These are phyloP conservation scores for Geoglossum cookeanum DNA, from an alignment of 2,329 filamentous ascomycete species.

Conservation along the genomic window DNA sequence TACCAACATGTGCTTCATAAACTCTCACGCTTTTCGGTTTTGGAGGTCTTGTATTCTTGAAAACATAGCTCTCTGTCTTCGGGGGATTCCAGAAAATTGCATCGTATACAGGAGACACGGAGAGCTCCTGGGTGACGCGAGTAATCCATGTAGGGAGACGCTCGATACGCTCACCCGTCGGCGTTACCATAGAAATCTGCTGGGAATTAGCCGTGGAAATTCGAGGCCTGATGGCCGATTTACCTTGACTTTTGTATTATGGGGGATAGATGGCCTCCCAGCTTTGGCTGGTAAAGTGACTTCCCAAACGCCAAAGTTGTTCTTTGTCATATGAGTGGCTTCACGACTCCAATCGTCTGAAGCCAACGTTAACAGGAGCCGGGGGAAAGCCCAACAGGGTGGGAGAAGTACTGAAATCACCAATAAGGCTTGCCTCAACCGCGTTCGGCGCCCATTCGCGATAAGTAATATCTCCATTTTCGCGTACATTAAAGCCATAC, in stretches of 20 bases:
- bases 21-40: slow-evolving; percentile 78
- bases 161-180: slow-evolving; percentile 64
- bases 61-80: slow-evolving; percentile 52
- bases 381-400: neutral
- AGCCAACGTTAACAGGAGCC: slow-evolving; percentile 10
- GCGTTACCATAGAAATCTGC: slow-evolving; percentile 67
- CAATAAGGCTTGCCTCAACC: slow-evolving; percentile 63
- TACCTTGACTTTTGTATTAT: slow-evolving; percentile 95
- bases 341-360: slow-evolving; percentile 70
- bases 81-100: slow-evolving; percentile 95
- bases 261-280: slow-evolving; percentile 61
- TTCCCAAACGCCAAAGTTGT: slow-evolving; percentile 73
- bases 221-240: slow-evolving; percentile 8
- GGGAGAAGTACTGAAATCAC: slow-evolving; percentile 63
- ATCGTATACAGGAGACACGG: slow-evolving; percentile 81
- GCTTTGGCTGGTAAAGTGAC: slow-evolving; percentile 54
- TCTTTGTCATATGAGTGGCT: slow-evolving; percentile 72
- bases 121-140: slow-evolving; percentile 84
- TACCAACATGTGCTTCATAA: slow-evolving; percentile 97
- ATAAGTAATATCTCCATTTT: slow-evolving; percentile 73
- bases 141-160: slow-evolving; percentile 93
- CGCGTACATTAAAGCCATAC: slow-evolving; percentile 67
- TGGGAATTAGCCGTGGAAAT: slow-evolving; percentile 4
- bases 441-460: slow-evolving; percentile 95
- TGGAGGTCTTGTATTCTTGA: slow-evolving; percentile 64